Evolutionary conservation across 129 eudicot genomes (phyloP).

Genomic region (Smallanthus sonchifolius): DNA sequence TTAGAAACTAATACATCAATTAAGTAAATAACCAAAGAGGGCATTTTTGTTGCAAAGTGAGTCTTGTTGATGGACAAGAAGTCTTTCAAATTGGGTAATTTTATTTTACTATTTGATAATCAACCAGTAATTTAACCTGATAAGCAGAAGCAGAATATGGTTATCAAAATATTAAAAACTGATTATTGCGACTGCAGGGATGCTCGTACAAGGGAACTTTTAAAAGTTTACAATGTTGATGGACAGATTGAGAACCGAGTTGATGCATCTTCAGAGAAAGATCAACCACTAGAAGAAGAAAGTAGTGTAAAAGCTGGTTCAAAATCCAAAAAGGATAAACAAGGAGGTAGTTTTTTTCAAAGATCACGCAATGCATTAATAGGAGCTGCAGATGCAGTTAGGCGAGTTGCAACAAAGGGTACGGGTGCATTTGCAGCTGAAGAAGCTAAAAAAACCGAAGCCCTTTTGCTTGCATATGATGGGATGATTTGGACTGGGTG

Average conservation of each 20-base stretch:
- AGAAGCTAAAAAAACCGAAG: constrained; percentile 86
- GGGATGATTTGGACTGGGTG: constrained; percentile 92
- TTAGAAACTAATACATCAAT: background rate
- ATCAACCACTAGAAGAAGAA: constrained; percentile 78
- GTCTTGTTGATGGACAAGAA: too few relatives aligned
- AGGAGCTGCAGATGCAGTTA: constrained; percentile 99
- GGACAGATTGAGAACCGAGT: constrained; percentile 88
- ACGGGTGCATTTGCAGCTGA: constrained; percentile 74
- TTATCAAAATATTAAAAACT: background rate
- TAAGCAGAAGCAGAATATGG: background rate
- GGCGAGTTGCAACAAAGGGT: constrained; percentile 93
- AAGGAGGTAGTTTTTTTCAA: constrained; percentile 68
- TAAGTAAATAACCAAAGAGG: background rate
- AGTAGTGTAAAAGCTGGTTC: constrained; percentile 56
- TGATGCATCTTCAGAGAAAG: constrained; percentile 60
- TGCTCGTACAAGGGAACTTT: constrained; percentile 91
- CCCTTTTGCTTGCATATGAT: constrained; percentile 65
- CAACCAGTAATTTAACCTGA: background rate
- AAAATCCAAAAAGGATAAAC: constrained; percentile 81
- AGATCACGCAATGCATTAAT: constrained; percentile 89
- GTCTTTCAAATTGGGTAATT: background rate
- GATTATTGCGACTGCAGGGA: constrained; percentile 54
- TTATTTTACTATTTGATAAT: background rate
- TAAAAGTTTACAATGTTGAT: constrained; percentile 79
- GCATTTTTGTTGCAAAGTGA: background rate